A percentile compares a stretch with the other conserved stretches of the same genome.
These are phyloP conservation scores for Eucalyptus sp. DNA, from an alignment of 345 rosid species.

Conservation along the genomic window DNA sequence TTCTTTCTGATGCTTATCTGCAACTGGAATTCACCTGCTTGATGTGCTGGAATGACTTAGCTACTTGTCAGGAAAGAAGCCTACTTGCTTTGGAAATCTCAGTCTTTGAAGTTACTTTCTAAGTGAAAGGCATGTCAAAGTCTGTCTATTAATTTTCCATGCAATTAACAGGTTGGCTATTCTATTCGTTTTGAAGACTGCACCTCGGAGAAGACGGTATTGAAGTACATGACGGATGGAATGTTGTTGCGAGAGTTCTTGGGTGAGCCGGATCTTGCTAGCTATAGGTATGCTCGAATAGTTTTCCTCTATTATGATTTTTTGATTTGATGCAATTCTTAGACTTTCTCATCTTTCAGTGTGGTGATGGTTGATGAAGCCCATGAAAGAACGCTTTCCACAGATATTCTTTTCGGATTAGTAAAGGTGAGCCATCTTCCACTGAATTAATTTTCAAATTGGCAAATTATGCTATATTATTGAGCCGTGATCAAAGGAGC, in stretches of 20 bases:
- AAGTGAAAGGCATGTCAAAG: not conserved
- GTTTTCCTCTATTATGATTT: not conserved
- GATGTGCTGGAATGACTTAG: not conserved
- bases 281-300: slow-evolving; percentile 49
- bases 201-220: slow-evolving; percentile 85
- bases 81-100: not conserved
- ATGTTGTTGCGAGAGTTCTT: slow-evolving; percentile 92
- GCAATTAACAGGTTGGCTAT: slow-evolving; percentile 65
- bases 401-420: slow-evolving; percentile 90
- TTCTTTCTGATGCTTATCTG: not conserved
- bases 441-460: not conserved
- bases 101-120: not conserved
- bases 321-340: not conserved
- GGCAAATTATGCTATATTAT: not conserved
- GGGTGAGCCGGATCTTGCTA: slow-evolving; percentile 86
- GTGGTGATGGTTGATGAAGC: slow-evolving; percentile 98
- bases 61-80: not conserved
- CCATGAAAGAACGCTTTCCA: slow-evolving; percentile 96
- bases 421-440: slow-evolving; percentile 50
- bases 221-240: slow-evolving; percentile 97
- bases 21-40: not conserved
- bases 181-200: slow-evolving; percentile 98
- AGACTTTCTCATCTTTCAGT: slow-evolving; percentile 19
- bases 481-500: not conserved
- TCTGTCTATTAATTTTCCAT: not conserved